Conservation (phyloP, 192 early-diverging fungal genomes). For the Cetraspora pellucida region DNA sequence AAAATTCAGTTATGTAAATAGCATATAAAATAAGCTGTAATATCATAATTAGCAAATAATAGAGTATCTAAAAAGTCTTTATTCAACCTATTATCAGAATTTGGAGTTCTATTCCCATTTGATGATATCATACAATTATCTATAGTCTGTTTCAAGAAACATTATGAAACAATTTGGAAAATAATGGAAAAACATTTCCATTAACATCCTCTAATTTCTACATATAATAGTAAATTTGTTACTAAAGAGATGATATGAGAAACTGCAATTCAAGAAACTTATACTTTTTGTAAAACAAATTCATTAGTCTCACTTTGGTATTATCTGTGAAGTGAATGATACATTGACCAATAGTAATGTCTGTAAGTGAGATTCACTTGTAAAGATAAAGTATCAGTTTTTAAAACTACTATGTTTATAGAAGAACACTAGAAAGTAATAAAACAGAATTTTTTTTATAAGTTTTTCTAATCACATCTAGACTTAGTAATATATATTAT, state of each 20-base stretch:
- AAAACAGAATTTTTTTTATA: slow-evolving; percentile 14
- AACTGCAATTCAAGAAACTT: slow-evolving; percentile 11
- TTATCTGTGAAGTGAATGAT: not conserved
- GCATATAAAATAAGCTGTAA: not conserved
- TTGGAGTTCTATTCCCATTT: not conserved
- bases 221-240: not conserved
- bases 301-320: slow-evolving; percentile 5
- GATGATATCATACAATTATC: not conserved
- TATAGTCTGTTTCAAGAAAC: not conserved
- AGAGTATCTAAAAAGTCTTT: not conserved
- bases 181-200: slow-evolving; percentile 18
- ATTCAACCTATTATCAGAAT: not conserved
- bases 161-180: not conserved
- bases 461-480: not conserved
- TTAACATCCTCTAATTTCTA: slow-evolving; percentile 11
- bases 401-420: slow-evolving; percentile 5
- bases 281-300: slow-evolving; percentile 26
- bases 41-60: not conserved
- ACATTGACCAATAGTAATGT: not conserved
- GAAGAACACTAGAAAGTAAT: slow-evolving; percentile 4
- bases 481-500: slow-evolving; percentile 8
- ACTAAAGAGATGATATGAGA: not conserved
- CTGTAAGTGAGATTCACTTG: not conserved
- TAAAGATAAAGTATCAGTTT: slow-evolving; percentile 5
- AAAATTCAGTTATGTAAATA: slow-evolving; percentile 3